Conservation (phyloP, 768 basidiomycete genomes). For the Suillus hirtellus region DNA sequence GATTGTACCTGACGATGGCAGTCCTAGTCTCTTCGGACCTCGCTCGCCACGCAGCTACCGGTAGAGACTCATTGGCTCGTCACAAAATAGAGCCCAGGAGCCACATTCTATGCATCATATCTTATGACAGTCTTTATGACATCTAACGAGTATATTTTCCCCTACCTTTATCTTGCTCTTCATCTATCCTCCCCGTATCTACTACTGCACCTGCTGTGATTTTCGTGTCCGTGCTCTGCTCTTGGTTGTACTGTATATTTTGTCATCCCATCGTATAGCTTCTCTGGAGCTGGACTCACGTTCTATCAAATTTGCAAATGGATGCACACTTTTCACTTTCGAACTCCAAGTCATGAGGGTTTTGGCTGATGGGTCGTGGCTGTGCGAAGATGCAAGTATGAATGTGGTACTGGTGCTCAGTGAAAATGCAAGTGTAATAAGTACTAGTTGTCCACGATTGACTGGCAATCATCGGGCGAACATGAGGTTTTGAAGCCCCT, state of each 20-base stretch:
- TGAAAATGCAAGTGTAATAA: not conserved
- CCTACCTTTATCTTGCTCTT: constrained; percentile 29
- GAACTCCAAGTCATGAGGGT: not conserved
- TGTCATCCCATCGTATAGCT: not conserved
- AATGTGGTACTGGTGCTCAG: no score
- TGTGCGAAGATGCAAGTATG: not conserved
- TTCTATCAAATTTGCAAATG: constrained; percentile 7
- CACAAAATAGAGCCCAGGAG: not conserved
- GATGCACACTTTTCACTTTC: not conserved
- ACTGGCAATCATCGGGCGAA: not conserved
- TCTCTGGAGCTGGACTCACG: not conserved
- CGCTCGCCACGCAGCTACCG: constrained; percentile 54
- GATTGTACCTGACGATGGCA: constrained; percentile 56
- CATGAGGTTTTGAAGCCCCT: not conserved
- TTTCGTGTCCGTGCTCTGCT: constrained; percentile 3
- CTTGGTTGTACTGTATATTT: not conserved
- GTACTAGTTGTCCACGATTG: not conserved
- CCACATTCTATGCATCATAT: not conserved
- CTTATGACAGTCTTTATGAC: constrained; percentile 11
- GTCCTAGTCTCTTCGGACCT: constrained; percentile 78
- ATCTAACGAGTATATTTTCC: constrained; percentile 21
- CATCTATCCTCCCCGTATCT: not conserved
- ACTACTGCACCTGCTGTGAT: constrained; percentile 5
- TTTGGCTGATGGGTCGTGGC: not conserved
- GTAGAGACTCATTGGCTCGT: constrained; percentile 1